Percentiles rank a stretch among this genome's conserved stretches.
Evolutionary conservation across 805 yeast genomes (phyloP).

Genomic region (Kodamaea neixiangensis): DNA sequence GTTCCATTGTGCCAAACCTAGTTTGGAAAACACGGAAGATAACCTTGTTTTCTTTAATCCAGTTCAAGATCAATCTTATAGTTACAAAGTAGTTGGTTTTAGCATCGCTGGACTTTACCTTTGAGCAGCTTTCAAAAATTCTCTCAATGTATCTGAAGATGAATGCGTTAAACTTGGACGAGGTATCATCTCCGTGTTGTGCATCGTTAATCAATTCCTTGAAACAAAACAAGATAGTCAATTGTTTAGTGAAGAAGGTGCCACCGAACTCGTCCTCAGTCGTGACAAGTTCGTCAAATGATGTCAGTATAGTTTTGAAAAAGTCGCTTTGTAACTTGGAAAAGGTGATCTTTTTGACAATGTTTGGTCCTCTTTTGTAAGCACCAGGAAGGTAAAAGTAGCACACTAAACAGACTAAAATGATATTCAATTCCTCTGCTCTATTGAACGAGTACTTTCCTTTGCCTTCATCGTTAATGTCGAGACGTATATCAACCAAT

Average conservation of each 20-base stretch:
- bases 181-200: slow-evolving; percentile 11
- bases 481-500: slow-evolving; percentile 21
- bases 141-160: slow-evolving; percentile 24
- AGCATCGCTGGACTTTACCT: not conserved
- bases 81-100: slow-evolving; percentile 17
- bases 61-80: slow-evolving; percentile 51
- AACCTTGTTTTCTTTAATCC: slow-evolving; percentile 55
- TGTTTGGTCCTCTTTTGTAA: slow-evolving; percentile 24
- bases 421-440: slow-evolving; percentile 17
- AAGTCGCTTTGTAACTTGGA: slow-evolving; percentile 27
- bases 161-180: slow-evolving; percentile 17
- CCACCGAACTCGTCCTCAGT: slow-evolving; percentile 12
- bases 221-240: slow-evolving; percentile 26
- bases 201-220: slow-evolving; percentile 16
- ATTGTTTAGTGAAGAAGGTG: slow-evolving; percentile 23
- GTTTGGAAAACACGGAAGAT: slow-evolving; percentile 15
- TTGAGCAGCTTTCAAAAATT: slow-evolving; percentile 15
- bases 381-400: slow-evolving; percentile 44
- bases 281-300: slow-evolving; percentile 14
- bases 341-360: slow-evolving; percentile 23
- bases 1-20: slow-evolving; percentile 13
- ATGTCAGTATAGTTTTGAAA: slow-evolving; percentile 16
- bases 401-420: slow-evolving; percentile 40
- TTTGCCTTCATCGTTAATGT: slow-evolving; percentile 10
- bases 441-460: slow-evolving; percentile 4